phyloP scores from a whole-genome alignment of 2,329 filamentous ascomycete genomes.

The Chrysoporthe puriensis region DNA sequence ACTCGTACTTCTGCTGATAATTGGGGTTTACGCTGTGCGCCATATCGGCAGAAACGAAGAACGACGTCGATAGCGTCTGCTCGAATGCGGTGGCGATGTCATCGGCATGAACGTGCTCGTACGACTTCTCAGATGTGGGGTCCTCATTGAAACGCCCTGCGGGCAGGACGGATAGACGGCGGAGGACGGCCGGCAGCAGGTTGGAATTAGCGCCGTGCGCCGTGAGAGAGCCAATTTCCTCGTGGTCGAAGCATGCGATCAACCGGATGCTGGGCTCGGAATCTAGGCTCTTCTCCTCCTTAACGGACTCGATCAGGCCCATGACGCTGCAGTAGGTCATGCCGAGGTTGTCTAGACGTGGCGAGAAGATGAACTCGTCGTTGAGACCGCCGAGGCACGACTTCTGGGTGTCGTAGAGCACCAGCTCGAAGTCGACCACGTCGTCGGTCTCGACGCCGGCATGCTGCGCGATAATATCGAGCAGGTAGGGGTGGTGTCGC shows the following conservation, averaged over 20 bases:
- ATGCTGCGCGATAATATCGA: slow-evolving; percentile 83
- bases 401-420: slow-evolving; percentile 96
- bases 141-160: slow-evolving; percentile 52
- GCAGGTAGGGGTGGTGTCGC: slow-evolving; percentile 85
- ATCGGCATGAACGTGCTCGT: slow-evolving; percentile 59
- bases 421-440: slow-evolving; percentile 90
- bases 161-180: slow-evolving; percentile 81
- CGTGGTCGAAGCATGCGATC: slow-evolving; percentile 95
- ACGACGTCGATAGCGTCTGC: slow-evolving; percentile 87
- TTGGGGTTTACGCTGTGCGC: slow-evolving; percentile 94
- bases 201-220: slow-evolving; percentile 95
- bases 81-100: slow-evolving; percentile 83
- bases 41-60: slow-evolving; percentile 97
- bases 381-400: slow-evolving; percentile 85
- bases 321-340: slow-evolving; percentile 94
- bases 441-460: slow-evolving; percentile 71
- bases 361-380: slow-evolving; percentile 94
- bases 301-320: slow-evolving; percentile 80
- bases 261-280: slow-evolving; percentile 82
- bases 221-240: slow-evolving; percentile 91
- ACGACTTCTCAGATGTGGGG: slow-evolving; percentile 63
- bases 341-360: slow-evolving; percentile 92
- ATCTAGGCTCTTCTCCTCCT: slow-evolving; percentile 66
- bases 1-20: slow-evolving; percentile 89
- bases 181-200: slow-evolving; percentile 82